Percentiles rank a stretch among this genome's conserved stretches.
Conservation (phyloP, 306 rosid species). For the Quercus wislizeni region DNA sequence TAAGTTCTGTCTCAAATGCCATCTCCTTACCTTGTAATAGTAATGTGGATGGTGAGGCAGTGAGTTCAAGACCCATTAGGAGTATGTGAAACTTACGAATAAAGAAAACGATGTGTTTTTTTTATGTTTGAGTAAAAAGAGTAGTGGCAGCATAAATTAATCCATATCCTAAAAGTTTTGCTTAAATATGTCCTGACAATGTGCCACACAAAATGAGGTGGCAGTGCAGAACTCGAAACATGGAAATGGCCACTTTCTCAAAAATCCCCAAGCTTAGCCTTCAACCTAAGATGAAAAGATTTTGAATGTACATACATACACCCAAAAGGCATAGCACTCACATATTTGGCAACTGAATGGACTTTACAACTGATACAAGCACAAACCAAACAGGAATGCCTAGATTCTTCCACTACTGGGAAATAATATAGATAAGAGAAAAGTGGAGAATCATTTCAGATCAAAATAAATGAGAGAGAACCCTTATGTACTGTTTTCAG, state of each 20-base stretch:
- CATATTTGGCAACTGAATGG: conserved; percentile 65
- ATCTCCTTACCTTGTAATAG: too few relatives aligned
- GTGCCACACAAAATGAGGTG: neutral
- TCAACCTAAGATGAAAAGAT: conserved; percentile 1
- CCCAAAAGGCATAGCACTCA: conserved; percentile 48
- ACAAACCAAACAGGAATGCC: conserved; percentile 59
- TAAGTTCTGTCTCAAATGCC: too few relatives aligned
- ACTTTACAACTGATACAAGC: conserved; percentile 82
- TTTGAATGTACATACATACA: conserved; percentile 3
- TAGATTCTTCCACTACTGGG: conserved; percentile 39
- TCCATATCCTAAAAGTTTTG: neutral
- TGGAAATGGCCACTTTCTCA: conserved; percentile 1
- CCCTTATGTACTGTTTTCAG: neutral
- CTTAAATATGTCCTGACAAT: neutral
- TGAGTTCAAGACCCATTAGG: too few relatives aligned
- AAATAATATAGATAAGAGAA: neutral
- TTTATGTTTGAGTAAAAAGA: neutral
- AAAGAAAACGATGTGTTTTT: too few relatives aligned
- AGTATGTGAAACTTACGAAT: too few relatives aligned
- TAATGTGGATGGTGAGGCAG: too few relatives aligned
- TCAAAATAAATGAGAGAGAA: neutral
- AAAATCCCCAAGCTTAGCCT: neutral
- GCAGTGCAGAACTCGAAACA: conserved; percentile 4
- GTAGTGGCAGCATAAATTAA: neutral
- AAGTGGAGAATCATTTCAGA: conserved; percentile 2